Percentiles rank a stretch among this genome's conserved stretches.
Evolutionary conservation across 371 early-diverging fungal species (phyloP).

Genomic region (Mortierella sp.): DNA sequence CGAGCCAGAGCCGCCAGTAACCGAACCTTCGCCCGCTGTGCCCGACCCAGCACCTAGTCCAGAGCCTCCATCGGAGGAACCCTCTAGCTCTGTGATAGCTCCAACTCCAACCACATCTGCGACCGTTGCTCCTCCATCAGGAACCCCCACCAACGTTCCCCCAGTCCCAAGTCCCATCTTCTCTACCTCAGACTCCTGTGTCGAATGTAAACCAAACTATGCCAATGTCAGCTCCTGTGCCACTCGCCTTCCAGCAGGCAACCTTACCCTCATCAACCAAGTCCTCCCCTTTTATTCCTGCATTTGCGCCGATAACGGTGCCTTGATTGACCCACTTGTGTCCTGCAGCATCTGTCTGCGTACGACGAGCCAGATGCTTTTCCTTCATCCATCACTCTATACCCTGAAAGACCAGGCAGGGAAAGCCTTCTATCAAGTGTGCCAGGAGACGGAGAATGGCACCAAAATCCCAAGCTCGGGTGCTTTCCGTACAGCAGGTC

Average conservation of each 20-base stretch:
- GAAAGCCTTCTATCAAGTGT: conserved; percentile 30
- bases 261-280: conserved; percentile 31
- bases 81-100: not conserved
- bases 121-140: not conserved
- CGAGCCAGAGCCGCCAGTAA: no score
- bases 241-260: conserved; percentile 15
- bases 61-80: not conserved
- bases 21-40: not conserved
- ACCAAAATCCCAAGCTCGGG: conserved; percentile 13
- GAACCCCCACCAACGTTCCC: conserved; percentile 7
- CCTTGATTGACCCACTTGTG: conserved; percentile 16
- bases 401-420: conserved; percentile 23
- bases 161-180: conserved; percentile 20
- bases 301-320: conserved; percentile 17
- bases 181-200: conserved; percentile 23
- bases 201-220: conserved; percentile 17
- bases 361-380: conserved; percentile 20
- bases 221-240: conserved; percentile 7
- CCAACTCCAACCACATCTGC: not conserved
- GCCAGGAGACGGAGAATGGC: conserved; percentile 17
- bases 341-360: conserved; percentile 26
- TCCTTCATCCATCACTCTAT: conserved; percentile 18
- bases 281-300: conserved; percentile 38
- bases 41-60: not conserved
- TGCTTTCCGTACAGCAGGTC: no score